These are phyloP conservation scores for Amanita rimosa DNA, from an alignment of 768 basidiomycete genomes.

Conservation along the genomic window DNA sequence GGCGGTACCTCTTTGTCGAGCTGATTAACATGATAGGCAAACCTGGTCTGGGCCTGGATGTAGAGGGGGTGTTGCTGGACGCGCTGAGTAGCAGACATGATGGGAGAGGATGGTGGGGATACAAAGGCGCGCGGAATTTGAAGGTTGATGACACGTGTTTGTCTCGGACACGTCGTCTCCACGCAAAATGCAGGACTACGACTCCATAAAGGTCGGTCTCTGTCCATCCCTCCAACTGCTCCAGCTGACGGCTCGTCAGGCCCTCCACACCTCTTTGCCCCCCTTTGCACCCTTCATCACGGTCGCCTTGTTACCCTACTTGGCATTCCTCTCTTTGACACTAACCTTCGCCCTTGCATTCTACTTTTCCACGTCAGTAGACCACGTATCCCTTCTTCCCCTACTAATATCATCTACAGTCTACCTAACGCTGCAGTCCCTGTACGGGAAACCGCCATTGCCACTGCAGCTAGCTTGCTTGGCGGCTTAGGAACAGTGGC, in stretches of 20 bases:
- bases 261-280: slow-evolving; percentile 54
- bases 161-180: slow-evolving; percentile 17
- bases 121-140: slow-evolving; percentile 14
- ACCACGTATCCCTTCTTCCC: slow-evolving; percentile 4
- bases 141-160: slow-evolving; percentile 53
- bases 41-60: slow-evolving; percentile 77
- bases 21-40: slow-evolving; percentile 70
- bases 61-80: slow-evolving; percentile 82
- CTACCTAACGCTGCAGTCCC: slow-evolving; percentile 62
- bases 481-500: slow-evolving; percentile 87
- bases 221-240: slow-evolving; percentile 1
- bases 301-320: slow-evolving; percentile 55
- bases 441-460: slow-evolving; percentile 58
- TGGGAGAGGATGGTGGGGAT: slow-evolving; percentile 12
- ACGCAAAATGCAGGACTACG: slow-evolving; percentile 41
- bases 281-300: slow-evolving; percentile 63
- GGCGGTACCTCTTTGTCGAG: slow-evolving; percentile 89
- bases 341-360: slow-evolving; percentile 79
- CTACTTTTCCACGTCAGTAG: slow-evolving; percentile 75
- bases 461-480: slow-evolving; percentile 61
- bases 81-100: slow-evolving; percentile 75
- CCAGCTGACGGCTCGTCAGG: slow-evolving; percentile 20
- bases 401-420: slow-evolving; percentile 26
- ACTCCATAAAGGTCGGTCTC: slow-evolving; percentile 35
- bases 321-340: slow-evolving; percentile 63